Evolutionary conservation across 2,329 filamentous ascomycete genomes (phyloP).

Genomic region (Cladosporium sp.): DNA sequence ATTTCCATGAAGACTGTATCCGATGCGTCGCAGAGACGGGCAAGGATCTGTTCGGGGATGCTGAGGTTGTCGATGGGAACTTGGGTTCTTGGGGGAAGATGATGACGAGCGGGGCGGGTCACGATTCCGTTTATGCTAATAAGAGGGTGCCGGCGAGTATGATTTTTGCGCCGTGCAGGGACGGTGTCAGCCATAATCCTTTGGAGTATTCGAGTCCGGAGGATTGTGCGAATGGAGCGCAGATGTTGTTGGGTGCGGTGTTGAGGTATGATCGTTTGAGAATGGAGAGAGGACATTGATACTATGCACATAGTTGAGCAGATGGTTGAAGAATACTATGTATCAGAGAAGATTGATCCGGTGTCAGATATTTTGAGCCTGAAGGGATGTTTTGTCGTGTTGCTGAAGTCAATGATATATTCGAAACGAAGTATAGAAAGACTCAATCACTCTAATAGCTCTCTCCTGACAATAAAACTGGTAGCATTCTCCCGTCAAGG

Average conservation of each 20-base stretch:
- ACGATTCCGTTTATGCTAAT: slow-evolving; percentile 49
- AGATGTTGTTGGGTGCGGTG: slow-evolving; percentile 48
- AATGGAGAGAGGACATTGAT: not conserved
- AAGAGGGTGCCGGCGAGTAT: slow-evolving; percentile 44
- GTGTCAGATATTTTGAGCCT: no score
- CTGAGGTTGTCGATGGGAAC: slow-evolving; percentile 27
- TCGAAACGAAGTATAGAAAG: no score
- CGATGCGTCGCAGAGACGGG: slow-evolving; percentile 58
- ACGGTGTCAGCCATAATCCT: slow-evolving; percentile 46
- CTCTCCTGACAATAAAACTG: no score
- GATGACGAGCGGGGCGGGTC: slow-evolving; percentile 61
- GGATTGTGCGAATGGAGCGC: slow-evolving; percentile 43
- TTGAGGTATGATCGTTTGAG: slow-evolving; percentile 39
- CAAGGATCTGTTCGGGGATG: slow-evolving; percentile 46
- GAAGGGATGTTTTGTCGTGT: no score
- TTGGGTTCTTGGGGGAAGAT: slow-evolving; percentile 34
- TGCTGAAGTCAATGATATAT: no score
- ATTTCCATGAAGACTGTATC: slow-evolving; percentile 65
- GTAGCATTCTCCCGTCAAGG: no score
- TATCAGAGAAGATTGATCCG: no score
- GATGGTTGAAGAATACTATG: not conserved
- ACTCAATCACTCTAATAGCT: no score
- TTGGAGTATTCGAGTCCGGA: slow-evolving; percentile 42
- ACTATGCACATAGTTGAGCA: no score
- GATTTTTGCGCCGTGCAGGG: slow-evolving; percentile 45